Evolutionary conservation across 805 yeast species (phyloP).

Genomic region (Candida arabinofermentans): DNA sequence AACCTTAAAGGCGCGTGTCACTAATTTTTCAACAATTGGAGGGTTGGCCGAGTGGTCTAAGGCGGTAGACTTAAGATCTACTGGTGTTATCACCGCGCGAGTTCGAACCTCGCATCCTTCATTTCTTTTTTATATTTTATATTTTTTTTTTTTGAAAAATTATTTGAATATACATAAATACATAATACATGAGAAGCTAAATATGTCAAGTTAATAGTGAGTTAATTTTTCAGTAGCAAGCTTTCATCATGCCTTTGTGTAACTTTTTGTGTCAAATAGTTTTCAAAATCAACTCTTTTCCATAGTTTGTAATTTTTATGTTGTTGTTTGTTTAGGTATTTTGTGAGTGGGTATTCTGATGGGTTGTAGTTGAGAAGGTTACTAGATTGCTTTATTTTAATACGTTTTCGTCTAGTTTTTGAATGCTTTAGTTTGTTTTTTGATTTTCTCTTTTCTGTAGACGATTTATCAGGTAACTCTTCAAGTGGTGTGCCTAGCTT

Average conservation of each 20-base stretch:
- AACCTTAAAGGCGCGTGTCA: no score
- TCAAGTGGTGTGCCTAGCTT: no score
- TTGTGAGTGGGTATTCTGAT: conserved; percentile 2
- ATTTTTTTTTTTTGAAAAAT: not conserved
- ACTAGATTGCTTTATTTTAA: not conserved
- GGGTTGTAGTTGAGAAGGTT: conserved; percentile 1
- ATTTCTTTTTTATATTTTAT: not conserved
- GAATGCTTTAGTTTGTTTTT: not conserved
- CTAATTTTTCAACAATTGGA: not conserved
- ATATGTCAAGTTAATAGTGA: no score
- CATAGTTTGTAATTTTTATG: conserved; percentile 2
- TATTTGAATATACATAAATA: not conserved
- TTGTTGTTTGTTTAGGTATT: conserved; percentile 2
- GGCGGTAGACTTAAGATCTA: conserved; percentile 2
- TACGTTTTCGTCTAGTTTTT: no score
- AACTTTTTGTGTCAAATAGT: not conserved
- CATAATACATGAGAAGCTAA: no score
- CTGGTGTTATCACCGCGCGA: conserved; percentile 3
- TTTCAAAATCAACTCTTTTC: conserved; percentile 13
- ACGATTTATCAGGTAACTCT: no score
- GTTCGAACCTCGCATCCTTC: conserved; percentile 3
- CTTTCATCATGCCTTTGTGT: no score
- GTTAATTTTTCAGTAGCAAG: no score
- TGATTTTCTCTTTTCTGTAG: no score
- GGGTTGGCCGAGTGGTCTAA: conserved; percentile 1